Evolutionary conservation across 148 eudicot species (phyloP).

Genomic region (Silene uniflora): DNA sequence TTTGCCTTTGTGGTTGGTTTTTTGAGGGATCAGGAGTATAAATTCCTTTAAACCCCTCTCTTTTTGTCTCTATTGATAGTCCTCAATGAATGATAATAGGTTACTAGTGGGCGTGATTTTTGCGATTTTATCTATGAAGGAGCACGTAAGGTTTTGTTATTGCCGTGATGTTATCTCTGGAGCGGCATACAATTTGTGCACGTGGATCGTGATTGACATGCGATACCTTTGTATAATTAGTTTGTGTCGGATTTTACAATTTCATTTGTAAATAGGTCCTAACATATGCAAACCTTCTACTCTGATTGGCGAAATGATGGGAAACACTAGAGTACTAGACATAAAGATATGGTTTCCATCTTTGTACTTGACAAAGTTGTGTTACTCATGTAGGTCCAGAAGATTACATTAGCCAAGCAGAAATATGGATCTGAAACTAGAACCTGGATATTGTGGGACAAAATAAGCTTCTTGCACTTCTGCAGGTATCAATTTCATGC

Average conservation of each 20-base stretch:
- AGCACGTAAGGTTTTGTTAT: not conserved
- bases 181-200: not conserved
- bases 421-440: slow-evolving; percentile 2
- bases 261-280: not conserved
- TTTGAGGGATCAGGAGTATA: not conserved
- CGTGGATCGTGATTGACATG: not conserved
- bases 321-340: slow-evolving; percentile 5
- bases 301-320: slow-evolving; percentile 8
- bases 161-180: not conserved
- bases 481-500: slow-evolving; percentile 6
- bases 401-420: not conserved
- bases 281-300: slow-evolving; percentile 2
- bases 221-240: not conserved
- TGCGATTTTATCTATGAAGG: not conserved
- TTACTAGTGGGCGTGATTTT: not conserved
- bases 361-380: slow-evolving; percentile 10
- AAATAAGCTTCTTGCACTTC: not conserved
- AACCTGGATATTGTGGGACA: not conserved
- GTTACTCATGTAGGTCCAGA: not conserved
- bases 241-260: not conserved
- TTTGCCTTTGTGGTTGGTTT: not conserved
- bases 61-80: not conserved
- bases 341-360: slow-evolving; percentile 13
- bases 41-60: not conserved
- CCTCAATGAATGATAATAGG: not conserved